Evolutionary conservation across 2,329 filamentous ascomycete genomes (phyloP), one percentile per base, ranked within the genome.

Genomic region (Penicillium paneum): DNA sequence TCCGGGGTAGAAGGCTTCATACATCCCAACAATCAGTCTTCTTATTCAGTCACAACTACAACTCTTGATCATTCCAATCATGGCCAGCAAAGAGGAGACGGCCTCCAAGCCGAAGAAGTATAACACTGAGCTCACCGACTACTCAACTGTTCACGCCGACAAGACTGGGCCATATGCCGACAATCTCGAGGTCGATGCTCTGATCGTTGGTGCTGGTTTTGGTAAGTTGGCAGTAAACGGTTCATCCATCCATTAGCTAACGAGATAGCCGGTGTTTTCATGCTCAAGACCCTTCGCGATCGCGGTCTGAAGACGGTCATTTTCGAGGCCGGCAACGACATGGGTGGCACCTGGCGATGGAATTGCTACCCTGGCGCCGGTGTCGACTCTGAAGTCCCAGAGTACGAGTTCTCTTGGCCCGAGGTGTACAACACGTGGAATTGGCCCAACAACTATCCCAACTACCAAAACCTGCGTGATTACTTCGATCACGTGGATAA

Each of bases 261-360:
- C 61, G 90, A 97, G 11, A 36, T 31, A 58, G 56, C 56, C 12
- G 54, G 57, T 8, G 8, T 54, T 2, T 57, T 54, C 38, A 51
- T 52, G 44, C 57, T 59, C 19, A 56, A 55, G 36, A 49, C 42
- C 1, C 54, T 59, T 19, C 57, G 57, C 5, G 50, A 59, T 12
- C 51, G 36, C 7, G 82, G 81, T 0, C 65, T 78, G 29, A 78
- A 77, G 12, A 69, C 74, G 2, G 73, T 76, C 29, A 73, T 84
- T 21, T 80, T 79, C 56, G 83, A 85, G 57, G 79, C 80, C 0
- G 82, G 78, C 11, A 74, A 74, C 8, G 76, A 78, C 47, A 65
- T 76, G 0, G 82, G 81, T 2, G 82, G 81, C 24, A 79, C 76
- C 0, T 85, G 83, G 83, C 69, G 76, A 40, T 83, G 76, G 78